Evolutionary conservation across 2,329 filamentous ascomycete species (phyloP).

Genomic region (Neonectria faginata): DNA sequence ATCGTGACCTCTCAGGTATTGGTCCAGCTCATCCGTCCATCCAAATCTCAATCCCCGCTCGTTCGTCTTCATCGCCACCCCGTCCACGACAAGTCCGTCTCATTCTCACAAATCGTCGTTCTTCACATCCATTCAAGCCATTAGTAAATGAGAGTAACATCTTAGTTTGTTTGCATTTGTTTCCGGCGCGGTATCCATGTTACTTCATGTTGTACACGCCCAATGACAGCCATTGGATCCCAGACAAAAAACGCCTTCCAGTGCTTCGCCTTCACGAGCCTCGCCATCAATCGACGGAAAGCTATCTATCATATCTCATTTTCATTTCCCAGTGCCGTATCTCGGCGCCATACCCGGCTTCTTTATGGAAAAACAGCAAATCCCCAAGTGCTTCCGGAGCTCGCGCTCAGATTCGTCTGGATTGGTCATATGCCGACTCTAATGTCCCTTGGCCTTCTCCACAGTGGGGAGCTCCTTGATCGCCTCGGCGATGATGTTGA

Average conservation of each 20-base stretch:
- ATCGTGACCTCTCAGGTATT: neutral
- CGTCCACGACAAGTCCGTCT: neutral
- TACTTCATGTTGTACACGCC: slow-evolving; percentile 33
- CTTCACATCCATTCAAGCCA: neutral
- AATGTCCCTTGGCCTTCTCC: slow-evolving; percentile 55
- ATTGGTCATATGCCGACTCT: slow-evolving; percentile 28
- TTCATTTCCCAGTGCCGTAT: slow-evolving; percentile 30
- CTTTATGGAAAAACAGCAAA: slow-evolving; percentile 33
- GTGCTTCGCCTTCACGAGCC: slow-evolving; percentile 22
- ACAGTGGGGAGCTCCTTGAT: slow-evolving; percentile 80
- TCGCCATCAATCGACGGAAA: neutral
- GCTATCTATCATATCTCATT: slow-evolving; percentile 39
- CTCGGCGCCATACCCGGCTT: slow-evolving; percentile 17
- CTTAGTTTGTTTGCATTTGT: slow-evolving; percentile 21
- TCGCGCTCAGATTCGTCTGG: slow-evolving; percentile 37
- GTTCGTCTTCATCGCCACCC: neutral
- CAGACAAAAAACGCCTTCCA: slow-evolving; percentile 40
- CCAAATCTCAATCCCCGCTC: neutral
- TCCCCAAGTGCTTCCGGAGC: slow-evolving; percentile 35
- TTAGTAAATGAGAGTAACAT: slow-evolving; percentile 8
- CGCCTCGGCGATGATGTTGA: slow-evolving; percentile 84
- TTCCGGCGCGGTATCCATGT: slow-evolving; percentile 33
- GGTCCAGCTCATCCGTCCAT: neutral
- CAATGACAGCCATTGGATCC: slow-evolving; percentile 32
- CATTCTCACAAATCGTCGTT: neutral